These are phyloP conservation scores for Penicillium crustosum DNA, from an alignment of 2,329 filamentous ascomycete species.

Conservation along the genomic window DNA sequence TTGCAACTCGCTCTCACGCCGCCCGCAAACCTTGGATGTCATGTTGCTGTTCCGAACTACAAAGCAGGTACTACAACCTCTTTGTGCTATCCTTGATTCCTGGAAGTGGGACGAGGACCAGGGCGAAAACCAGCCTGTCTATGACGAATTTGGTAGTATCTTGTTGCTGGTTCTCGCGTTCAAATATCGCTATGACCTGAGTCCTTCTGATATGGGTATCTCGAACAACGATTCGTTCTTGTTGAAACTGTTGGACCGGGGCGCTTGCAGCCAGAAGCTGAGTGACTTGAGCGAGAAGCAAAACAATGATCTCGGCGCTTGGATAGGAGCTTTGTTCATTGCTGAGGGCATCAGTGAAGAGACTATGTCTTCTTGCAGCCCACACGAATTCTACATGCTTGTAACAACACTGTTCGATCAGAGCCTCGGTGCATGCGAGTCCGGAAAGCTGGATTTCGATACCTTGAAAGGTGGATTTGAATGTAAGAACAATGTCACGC, in stretches of 20 bases:
- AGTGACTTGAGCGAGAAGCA: conserved; percentile 57
- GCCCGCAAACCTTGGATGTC: conserved; percentile 57
- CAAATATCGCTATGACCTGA: conserved; percentile 58
- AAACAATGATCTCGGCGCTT: conserved; percentile 57
- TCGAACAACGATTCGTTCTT: conserved; percentile 54
- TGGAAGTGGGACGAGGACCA: conserved; percentile 67
- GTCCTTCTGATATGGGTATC: conserved; percentile 54
- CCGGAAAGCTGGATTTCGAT: conserved; percentile 56
- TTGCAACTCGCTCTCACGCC: conserved; percentile 58
- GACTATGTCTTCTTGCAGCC: conserved; percentile 63
- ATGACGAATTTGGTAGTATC: conserved; percentile 65
- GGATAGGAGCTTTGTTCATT: conserved; percentile 62
- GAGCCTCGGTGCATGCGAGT: conserved; percentile 58
- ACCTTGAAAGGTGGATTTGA: conserved; percentile 63
- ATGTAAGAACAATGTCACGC: conserved; percentile 45
- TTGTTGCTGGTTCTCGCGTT: conserved; percentile 59
- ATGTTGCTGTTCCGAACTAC: conserved; percentile 62
- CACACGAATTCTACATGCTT: conserved; percentile 63
- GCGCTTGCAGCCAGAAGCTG: conserved; percentile 48
- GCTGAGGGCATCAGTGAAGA: conserved; percentile 65
- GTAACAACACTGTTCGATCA: conserved; percentile 63
- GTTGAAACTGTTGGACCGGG: conserved; percentile 52
- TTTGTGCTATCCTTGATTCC: conserved; percentile 60
- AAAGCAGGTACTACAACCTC: conserved; percentile 55
- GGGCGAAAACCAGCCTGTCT: conserved; percentile 63